Evolutionary conservation across 768 basidiomycete species (phyloP), one percentile per base, ranked within the genome.

Genomic region (Auricularia cornea): DNA sequence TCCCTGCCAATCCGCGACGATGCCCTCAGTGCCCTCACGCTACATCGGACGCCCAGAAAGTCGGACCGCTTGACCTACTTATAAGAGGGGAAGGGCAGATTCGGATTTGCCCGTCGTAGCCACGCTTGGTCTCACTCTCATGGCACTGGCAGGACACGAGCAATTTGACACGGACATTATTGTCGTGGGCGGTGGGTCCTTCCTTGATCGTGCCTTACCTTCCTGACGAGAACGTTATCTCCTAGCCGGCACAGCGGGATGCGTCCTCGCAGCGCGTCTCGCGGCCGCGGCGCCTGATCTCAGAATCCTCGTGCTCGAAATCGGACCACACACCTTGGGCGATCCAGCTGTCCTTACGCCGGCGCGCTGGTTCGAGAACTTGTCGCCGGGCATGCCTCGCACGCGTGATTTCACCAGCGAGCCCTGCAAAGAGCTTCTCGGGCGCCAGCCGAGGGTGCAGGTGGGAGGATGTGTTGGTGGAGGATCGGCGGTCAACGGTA

Each of bases 401-500:
- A 73, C 87, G 62, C 78, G 77, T 2, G 74, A 76, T 63, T 76
- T 86, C 63, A 59, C 60, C 3, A 69, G 66, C 11, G 72, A 73
- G 26, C 76, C 79, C 6, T 80, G 80, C 66, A 72, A 75, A 0
- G 81, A 77, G 62, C 72, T 79, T 38, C 76, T 70, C 18, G 81
- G 80, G 3, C 84, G 87, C 3, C 67, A 73, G 6, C 68, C 74
- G 3, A 56, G 81, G 41, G 76, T 84, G 3, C 76, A 78, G 0
- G 69, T 73, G 30, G 86, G 82, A 0, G 76, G 81, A 60, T 80
- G 78, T 41, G 67, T 89, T 3, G 87, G 87, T 2, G 87, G 87
- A 4, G 86, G 86, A 0, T 86, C 85, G 0, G 74, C 76, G 60
- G 79, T 88, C 20, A 88, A 87, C 66, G 83, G 85, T 85, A 40